These are phyloP conservation scores for Aspergillus sp. DNA, from an alignment of 2,329 filamentous ascomycete genomes.

Conservation along the genomic window DNA sequence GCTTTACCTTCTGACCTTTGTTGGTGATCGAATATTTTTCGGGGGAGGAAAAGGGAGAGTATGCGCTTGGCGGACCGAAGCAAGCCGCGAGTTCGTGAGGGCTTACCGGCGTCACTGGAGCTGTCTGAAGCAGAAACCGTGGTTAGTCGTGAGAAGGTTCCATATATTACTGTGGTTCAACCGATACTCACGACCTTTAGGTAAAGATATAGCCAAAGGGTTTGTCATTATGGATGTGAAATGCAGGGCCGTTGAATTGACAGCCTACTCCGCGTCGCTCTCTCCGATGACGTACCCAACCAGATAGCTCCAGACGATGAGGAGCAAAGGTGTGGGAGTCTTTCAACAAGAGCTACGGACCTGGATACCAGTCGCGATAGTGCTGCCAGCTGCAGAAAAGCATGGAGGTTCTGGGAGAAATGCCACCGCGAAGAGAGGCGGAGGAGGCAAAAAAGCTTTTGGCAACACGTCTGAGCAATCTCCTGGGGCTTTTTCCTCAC, in stretches of 20 bases:
- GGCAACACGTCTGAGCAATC: neutral
- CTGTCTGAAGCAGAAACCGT: neutral
- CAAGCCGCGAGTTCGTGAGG: neutral
- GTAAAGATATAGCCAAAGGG: neutral
- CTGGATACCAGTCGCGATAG: neutral
- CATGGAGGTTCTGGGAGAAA: neutral
- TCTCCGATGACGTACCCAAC: neutral
- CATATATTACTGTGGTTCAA: neutral
- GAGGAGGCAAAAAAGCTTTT: no score
- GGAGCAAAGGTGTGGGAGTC: conserved; percentile 45
- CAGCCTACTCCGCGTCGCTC: neutral
- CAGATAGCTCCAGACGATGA: conserved; percentile 37
- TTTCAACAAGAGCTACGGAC: neutral
- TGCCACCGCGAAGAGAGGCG: neutral
- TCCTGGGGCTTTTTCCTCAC: no score
- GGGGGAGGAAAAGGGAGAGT: neutral
- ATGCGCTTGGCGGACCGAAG: neutral
- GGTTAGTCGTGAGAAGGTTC: neutral
- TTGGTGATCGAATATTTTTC: neutral
- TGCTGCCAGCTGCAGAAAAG: neutral
- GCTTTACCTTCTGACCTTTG: neutral
- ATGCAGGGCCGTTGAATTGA: neutral
- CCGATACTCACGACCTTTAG: neutral
- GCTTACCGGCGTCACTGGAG: neutral
- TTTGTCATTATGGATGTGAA: neutral